These are phyloP conservation scores for Vanrija humicola DNA, from an alignment of 1,284 basidiomycete genomes.

Conservation along the genomic window DNA sequence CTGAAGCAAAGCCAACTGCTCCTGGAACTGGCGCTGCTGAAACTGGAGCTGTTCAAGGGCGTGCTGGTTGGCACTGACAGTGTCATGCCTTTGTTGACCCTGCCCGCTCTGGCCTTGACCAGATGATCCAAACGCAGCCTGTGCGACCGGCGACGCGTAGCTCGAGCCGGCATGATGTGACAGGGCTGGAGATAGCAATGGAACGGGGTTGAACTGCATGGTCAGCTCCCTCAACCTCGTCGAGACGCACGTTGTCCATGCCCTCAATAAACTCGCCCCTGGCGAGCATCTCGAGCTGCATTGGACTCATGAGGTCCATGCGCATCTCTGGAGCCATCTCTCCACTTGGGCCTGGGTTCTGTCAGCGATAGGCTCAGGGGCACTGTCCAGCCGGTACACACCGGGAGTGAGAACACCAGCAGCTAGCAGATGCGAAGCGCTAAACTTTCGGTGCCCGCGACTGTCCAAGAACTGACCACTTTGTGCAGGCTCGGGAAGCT, in stretches of 20 bases:
- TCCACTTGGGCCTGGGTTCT: conserved; percentile 35
- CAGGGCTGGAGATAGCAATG: conserved; percentile 40
- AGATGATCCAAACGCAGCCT: conserved; percentile 15
- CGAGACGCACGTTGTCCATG: conserved; percentile 31
- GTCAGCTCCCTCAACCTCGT: neutral
- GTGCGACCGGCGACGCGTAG: conserved; percentile 28
- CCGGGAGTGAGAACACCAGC: conserved; percentile 32
- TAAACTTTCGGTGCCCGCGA: conserved; percentile 9
- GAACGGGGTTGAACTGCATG: conserved; percentile 31
- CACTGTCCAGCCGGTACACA: conserved; percentile 10
- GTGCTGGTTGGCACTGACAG: conserved; percentile 11
- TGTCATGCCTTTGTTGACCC: conserved; percentile 4
- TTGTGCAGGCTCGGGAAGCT: conserved; percentile 4
- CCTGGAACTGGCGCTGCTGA: conserved; percentile 45
- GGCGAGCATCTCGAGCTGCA: conserved; percentile 42
- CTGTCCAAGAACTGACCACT: conserved; percentile 5
- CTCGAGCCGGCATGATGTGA: conserved; percentile 28
- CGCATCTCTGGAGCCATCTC: conserved; percentile 40
- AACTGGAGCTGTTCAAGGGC: conserved; percentile 43
- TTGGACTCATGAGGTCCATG: conserved; percentile 41
- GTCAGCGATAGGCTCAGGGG: neutral
- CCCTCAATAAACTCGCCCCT: conserved; percentile 26
- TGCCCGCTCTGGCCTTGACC: conserved; percentile 1
- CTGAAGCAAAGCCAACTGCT: conserved; percentile 39
- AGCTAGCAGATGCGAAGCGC: neutral